These are phyloP conservation scores for Anacardium occidentale DNA, from an alignment of 345 rosid genomes.

Conservation along the genomic window DNA sequence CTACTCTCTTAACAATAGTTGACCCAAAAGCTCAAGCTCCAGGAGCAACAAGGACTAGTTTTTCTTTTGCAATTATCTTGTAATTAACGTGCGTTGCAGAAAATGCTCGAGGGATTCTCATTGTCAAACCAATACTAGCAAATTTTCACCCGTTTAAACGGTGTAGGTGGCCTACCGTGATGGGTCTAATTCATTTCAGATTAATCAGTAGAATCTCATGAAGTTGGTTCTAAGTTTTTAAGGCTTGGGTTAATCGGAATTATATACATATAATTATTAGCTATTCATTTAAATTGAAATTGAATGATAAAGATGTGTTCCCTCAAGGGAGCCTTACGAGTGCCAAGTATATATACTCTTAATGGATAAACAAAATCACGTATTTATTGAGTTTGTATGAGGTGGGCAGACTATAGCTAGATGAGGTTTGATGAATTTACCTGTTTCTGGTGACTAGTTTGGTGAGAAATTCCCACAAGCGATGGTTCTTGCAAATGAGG, in stretches of 20 bases:
- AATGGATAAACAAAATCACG: too few species aligned
- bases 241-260: too few species aligned
- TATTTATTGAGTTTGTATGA: neutral
- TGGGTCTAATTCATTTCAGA: too few species aligned
- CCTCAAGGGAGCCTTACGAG: too few species aligned
- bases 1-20: neutral
- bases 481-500: slow-evolving; percentile 85
- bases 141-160: neutral
- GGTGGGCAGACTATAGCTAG: neutral
- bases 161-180: slow-evolving; percentile 15
- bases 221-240: too few species aligned
- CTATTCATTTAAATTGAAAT: too few species aligned
- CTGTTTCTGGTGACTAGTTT: slow-evolving; percentile 79
- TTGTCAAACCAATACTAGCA: slow-evolving; percentile 6
- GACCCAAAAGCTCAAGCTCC: neutral
- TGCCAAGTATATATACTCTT: too few species aligned
- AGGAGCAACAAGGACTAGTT: neutral
- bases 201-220: too few species aligned
- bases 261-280: too few species aligned
- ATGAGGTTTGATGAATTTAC: slow-evolving; percentile 36
- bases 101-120: neutral
- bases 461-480: slow-evolving; percentile 78
- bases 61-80: neutral
- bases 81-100: too few species aligned
- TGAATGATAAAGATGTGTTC: too few species aligned